Evolutionary conservation across 371 early-diverging fungal species (phyloP), one percentile per base, ranked within the genome.

Genomic region (Entomophthora muscae): DNA sequence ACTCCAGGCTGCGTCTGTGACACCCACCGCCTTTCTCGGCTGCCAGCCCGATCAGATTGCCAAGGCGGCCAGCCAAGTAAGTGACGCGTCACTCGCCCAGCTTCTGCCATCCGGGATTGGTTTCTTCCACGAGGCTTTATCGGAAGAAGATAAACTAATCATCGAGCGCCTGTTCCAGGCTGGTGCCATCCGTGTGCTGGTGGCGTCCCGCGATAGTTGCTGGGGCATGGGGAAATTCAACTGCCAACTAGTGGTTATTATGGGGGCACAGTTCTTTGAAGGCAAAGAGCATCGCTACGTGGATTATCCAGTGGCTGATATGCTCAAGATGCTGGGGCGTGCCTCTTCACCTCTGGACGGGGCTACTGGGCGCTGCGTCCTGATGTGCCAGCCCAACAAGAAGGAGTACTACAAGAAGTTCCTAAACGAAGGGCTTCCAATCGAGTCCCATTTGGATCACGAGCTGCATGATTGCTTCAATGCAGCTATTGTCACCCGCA

Each of bases 341-440:
- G 93, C 93, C 1, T 83, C 89, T 26, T 72, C 84, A 23, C 85
- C 89, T 17, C 61, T 72, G 23, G 71, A 75, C 5, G 83, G 81
- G 64, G 82, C 83, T 32, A 83, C 84, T 53, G 93, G 88, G 3
- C 77, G 79, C 55, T 90, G 92, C 66, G 87, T 93, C 1, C 73
- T 97, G 53, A 94, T 98, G 94, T 95, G 95, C 65, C 89, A 84
- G 68, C 76, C 81, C 13, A 89, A 85, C 70, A 93, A 95, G 75
- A 93, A 93, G 76, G 92, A 92, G 52, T 91, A 89, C 65, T 96
- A 91, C 82, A 95, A 93, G 68, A 92, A 93, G 74, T 96, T 96
- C 77, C 72, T 96, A 70, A 82, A 86, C 60, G 98, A 96, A 75
- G 88, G 92, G 0, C 66, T 98, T 23, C 97, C 97, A 0, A 84